phyloP scores from a whole-genome alignment of 148 eudicot genomes.

The Chenopodium formosanum region DNA sequence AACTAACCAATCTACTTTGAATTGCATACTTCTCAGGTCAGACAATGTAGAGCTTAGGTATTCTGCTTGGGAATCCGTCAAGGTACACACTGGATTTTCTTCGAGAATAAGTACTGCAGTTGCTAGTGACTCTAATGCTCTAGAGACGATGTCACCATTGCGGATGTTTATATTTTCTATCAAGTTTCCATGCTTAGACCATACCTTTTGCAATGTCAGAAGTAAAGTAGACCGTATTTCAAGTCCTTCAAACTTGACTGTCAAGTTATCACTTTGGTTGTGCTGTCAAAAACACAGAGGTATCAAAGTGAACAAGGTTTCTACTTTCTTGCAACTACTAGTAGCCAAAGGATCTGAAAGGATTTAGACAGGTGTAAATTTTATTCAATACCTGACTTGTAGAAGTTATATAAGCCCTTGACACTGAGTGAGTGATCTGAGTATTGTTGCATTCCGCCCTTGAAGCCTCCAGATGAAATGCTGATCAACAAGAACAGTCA shows the following conservation, averaged over 20 bases:
- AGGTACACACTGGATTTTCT: neutral
- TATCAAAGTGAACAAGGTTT: neutral
- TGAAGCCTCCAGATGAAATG: neutral
- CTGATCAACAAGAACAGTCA: neutral
- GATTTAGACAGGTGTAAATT: neutral
- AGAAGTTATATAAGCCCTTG: neutral
- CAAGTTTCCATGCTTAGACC: constrained; percentile 8
- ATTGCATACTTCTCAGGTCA: neutral
- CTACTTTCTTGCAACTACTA: no score
- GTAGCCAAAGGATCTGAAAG: neutral
- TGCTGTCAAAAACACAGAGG: neutral
- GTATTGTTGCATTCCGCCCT: neutral
- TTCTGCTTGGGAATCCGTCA: neutral
- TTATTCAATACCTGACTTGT: neutral
- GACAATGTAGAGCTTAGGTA: constrained; percentile 4
- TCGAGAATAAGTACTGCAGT: neutral
- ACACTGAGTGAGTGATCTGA: neutral
- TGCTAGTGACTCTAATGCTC: constrained; percentile 4
- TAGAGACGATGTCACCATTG: neutral
- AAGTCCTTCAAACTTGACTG: neutral
- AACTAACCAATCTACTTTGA: no score
- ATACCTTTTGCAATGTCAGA: neutral
- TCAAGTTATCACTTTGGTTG: neutral
- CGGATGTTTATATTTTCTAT: neutral
- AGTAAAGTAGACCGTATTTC: neutral